A percentile compares a stretch with the other conserved stretches of the same genome.
Conservation (phyloP, 768 basidiomycete species). For the Filobasidium wieringae region DNA sequence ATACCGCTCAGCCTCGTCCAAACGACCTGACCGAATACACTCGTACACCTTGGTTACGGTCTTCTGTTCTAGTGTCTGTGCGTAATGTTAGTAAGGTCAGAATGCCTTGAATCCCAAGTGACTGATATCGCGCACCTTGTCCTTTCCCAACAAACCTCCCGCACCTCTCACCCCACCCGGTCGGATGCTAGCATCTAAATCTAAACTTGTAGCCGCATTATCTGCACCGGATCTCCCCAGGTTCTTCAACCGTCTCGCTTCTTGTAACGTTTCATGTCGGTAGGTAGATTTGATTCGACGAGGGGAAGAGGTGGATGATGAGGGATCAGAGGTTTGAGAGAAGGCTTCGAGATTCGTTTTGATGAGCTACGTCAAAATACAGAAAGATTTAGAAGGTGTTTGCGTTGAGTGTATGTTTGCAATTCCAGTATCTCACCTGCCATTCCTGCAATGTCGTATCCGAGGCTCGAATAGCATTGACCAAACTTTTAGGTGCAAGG, state of each 20-base stretch:
- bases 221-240: background rate
- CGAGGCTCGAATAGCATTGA: conserved; percentile 3
- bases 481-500: conserved; percentile 1
- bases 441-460: conserved; percentile 10
- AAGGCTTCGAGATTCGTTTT: background rate
- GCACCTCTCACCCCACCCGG: conserved; percentile 5
- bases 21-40: conserved; percentile 67
- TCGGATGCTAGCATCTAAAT: conserved; percentile 10
- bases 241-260: background rate
- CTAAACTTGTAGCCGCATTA: background rate
- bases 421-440: conserved; percentile 3
- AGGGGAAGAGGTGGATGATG: background rate
- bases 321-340: background rate
- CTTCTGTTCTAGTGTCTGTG: conserved; percentile 61
- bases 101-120: conserved; percentile 29
- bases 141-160: conserved; percentile 1
- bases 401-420: too few species aligned
- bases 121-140: background rate
- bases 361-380: conserved; percentile 1
- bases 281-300: background rate
- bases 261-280: background rate
- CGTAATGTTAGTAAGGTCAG: background rate
- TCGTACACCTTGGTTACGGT: conserved; percentile 52
- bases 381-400: background rate
- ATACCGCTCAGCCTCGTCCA: conserved; percentile 71